Conservation (phyloP, 2,329 filamentous ascomycete species). For the Dactylellina sp. region DNA sequence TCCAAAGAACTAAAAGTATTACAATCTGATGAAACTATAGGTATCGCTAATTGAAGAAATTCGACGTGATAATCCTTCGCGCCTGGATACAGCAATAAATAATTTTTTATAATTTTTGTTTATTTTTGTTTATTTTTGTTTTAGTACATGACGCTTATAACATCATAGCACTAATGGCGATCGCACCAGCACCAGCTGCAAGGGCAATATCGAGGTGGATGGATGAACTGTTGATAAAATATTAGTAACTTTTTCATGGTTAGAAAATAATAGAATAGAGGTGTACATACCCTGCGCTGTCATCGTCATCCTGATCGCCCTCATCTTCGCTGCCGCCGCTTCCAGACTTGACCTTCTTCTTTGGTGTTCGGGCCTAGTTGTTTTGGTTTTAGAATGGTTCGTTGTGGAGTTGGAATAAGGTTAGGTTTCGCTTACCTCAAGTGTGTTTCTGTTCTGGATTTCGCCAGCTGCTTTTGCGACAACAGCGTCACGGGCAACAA, state of each 20-base stretch:
- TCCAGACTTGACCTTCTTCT: slow-evolving; percentile 6
- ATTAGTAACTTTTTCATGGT: neutral
- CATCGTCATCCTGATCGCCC: slow-evolving; percentile 4
- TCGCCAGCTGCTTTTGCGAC: slow-evolving; percentile 23
- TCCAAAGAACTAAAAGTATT: no score
- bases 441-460: slow-evolving; percentile 22
- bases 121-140: neutral
- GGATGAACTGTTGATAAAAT: slow-evolving; percentile 19
- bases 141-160: slow-evolving; percentile 8
- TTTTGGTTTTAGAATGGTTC: slow-evolving; percentile 12
- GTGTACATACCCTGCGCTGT: slow-evolving; percentile 29
- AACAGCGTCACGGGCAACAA: slow-evolving; percentile 8
- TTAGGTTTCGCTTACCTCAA: slow-evolving; percentile 25
- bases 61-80: no score
- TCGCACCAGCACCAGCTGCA: slow-evolving; percentile 16
- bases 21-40: no score
- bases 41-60: no score
- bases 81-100: no score
- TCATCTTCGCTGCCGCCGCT: slow-evolving; percentile 3
- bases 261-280: neutral
- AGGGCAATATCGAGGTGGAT: slow-evolving; percentile 34
- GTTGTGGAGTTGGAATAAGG: slow-evolving; percentile 8
- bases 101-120: neutral
- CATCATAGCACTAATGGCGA: slow-evolving; percentile 36
- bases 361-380: slow-evolving; percentile 12